Evolutionary conservation across 2,329 filamentous ascomycete genomes (phyloP).

Genomic region (Botrytis aclada): DNA sequence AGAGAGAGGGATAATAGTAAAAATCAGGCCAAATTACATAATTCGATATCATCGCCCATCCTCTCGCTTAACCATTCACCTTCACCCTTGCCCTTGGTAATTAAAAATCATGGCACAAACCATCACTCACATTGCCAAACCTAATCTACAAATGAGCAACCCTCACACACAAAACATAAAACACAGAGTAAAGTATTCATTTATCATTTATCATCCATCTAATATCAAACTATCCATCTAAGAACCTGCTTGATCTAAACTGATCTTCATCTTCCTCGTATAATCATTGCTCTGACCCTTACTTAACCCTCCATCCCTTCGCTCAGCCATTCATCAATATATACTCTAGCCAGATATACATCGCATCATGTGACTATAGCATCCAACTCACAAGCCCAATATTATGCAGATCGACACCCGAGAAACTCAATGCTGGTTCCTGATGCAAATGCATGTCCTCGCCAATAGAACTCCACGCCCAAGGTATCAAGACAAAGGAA

Average conservation of each 20-base stretch:
- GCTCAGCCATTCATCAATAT: neutral
- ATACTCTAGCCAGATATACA: neutral
- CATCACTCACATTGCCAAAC: neutral
- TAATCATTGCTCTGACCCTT: neutral
- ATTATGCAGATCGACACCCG: neutral
- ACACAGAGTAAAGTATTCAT: neutral
- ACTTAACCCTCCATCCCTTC: neutral
- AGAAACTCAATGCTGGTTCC: neutral
- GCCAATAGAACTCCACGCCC: neutral
- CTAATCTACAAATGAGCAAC: neutral
- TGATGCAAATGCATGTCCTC: neutral
- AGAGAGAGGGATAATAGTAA: no score
- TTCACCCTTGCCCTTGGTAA: no score
- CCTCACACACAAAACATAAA: neutral
- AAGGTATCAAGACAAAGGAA: neutral
- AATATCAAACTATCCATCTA: neutral
- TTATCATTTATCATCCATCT: neutral
- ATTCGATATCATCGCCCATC: no score
- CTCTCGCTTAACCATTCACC: no score
- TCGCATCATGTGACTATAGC: neutral
- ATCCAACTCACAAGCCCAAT: neutral
- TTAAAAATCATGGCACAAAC: no score
- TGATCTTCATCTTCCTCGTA: neutral
- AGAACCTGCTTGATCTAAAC: neutral
- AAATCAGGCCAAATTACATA: no score